Conservation (phyloP, 1,284 basidiomycete species). For the Ustilago nuda region DNA sequence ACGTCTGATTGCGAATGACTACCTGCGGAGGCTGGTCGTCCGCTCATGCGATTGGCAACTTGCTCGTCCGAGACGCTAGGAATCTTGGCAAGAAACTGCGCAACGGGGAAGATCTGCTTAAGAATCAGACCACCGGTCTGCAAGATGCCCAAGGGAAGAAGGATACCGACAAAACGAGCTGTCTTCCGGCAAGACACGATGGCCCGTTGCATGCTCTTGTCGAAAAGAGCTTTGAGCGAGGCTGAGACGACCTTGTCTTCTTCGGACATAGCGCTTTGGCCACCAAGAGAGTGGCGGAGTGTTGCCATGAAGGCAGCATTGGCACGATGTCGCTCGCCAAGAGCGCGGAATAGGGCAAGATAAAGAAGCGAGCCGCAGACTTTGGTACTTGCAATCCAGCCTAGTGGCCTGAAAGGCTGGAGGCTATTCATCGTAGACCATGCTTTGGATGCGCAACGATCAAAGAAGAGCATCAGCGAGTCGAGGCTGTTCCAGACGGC, state of each 20-base stretch:
- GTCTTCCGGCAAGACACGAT: constrained; percentile 53
- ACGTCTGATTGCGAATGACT: constrained; percentile 12
- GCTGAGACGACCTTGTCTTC: constrained; percentile 47
- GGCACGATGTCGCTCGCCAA: constrained; percentile 51
- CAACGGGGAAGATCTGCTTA: constrained; percentile 55
- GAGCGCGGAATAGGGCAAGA: constrained; percentile 52
- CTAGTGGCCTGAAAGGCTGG: constrained; percentile 55
- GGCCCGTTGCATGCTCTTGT: constrained; percentile 51
- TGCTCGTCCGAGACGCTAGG: constrained; percentile 46
- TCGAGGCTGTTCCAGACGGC: constrained; percentile 62
- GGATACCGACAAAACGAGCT: constrained; percentile 49
- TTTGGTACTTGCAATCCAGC: constrained; percentile 59
- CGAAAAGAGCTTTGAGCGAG: constrained; percentile 49
- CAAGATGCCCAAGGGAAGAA: constrained; percentile 52
- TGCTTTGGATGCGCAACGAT: constrained; percentile 53
- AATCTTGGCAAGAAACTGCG: constrained; percentile 59
- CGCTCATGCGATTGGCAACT: constrained; percentile 21
- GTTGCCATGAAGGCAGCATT: constrained; percentile 51
- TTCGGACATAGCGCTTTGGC: constrained; percentile 32
- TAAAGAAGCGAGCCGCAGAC: constrained; percentile 54
- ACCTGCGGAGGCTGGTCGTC: constrained; percentile 6
- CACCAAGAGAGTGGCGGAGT: constrained; percentile 34
- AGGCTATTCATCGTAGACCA: constrained; percentile 57
- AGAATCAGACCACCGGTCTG: constrained; percentile 57
- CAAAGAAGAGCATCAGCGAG: constrained; percentile 62